These are phyloP conservation scores for Cadophora sp. DNA, from an alignment of 2,329 filamentous ascomycete species.

Conservation along the genomic window DNA sequence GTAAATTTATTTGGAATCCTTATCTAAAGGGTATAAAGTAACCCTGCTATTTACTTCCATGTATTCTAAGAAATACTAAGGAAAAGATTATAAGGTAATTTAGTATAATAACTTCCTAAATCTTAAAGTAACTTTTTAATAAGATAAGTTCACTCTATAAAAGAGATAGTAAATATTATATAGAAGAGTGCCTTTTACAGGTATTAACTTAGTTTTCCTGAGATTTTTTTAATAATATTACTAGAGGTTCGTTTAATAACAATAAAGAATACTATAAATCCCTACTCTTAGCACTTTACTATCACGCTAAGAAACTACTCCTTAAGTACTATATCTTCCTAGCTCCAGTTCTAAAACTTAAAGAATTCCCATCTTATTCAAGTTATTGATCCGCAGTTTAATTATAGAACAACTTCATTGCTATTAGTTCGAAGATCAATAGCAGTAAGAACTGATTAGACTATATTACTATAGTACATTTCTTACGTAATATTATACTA, in stretches of 20 bases:
- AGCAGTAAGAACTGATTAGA: conserved; percentile 16
- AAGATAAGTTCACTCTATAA: conserved; percentile 8
- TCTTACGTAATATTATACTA: conserved; percentile 14
- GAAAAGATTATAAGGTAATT: conserved; percentile 12
- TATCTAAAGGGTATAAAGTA: conserved; percentile 6
- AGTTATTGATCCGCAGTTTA: conserved; percentile 6
- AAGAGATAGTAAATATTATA: conserved; percentile 1
- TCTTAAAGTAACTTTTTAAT: conserved; percentile 2
- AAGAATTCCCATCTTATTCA: conserved; percentile 9
- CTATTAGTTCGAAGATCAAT: conserved; percentile 13
- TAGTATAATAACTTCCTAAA: neutral
- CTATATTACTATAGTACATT: conserved; percentile 12
- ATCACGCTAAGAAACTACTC: conserved; percentile 7
- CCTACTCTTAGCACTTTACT: conserved; percentile 2
- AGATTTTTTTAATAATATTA: neutral
- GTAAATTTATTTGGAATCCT: conserved; percentile 8
- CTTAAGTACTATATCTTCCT: conserved; percentile 41
- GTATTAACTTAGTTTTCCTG: neutral
- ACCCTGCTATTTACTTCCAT: conserved; percentile 5
- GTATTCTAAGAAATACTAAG: neutral
- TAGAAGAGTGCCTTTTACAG: conserved; percentile 4
- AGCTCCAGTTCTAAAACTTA: conserved; percentile 16
- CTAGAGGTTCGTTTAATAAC: neutral
- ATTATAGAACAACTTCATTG: conserved; percentile 9
- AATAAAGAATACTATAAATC: conserved; percentile 11